Evolutionary conservation across 495 filamentous ascomycete species (phyloP).

Genomic region (Astrothelium macrocarpum): DNA sequence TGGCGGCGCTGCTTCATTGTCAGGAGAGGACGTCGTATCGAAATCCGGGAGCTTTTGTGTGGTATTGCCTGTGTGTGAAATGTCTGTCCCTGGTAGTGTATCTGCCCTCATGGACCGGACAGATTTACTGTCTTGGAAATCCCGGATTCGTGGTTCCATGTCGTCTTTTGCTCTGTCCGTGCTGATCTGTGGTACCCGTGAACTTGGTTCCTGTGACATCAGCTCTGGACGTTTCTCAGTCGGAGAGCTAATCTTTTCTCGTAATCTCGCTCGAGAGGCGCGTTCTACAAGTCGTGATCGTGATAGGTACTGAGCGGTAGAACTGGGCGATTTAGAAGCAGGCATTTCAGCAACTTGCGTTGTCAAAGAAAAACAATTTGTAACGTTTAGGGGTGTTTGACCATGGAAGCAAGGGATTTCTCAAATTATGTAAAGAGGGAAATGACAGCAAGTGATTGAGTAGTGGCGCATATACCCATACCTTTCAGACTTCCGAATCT

Average conservation of each 20-base stretch:
- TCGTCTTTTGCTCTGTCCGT: neutral
- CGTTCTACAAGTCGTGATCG: conserved; percentile 1
- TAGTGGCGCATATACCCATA: too few species aligned
- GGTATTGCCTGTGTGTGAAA: neutral
- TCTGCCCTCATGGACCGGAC: neutral
- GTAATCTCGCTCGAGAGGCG: neutral
- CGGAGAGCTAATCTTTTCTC: neutral
- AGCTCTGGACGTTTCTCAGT: neutral
- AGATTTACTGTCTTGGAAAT: neutral
- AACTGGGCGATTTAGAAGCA: neutral
- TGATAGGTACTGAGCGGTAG: neutral
- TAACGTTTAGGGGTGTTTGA: neutral
- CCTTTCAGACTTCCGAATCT: too few species aligned
- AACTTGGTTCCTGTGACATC: conserved; percentile 1
- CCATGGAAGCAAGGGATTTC: neutral
- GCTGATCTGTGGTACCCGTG: neutral
- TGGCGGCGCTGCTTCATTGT: conserved; percentile 17
- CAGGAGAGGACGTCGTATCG: conserved; percentile 16
- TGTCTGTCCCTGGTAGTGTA: neutral
- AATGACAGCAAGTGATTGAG: neutral
- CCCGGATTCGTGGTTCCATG: neutral
- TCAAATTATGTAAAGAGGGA: neutral
- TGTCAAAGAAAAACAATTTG: neutral
- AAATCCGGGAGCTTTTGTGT: conserved; percentile 9
- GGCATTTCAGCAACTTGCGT: neutral